These are phyloP conservation scores for Aurinia saxatilis DNA, from an alignment of 345 rosid genomes.

Conservation along the genomic window DNA sequence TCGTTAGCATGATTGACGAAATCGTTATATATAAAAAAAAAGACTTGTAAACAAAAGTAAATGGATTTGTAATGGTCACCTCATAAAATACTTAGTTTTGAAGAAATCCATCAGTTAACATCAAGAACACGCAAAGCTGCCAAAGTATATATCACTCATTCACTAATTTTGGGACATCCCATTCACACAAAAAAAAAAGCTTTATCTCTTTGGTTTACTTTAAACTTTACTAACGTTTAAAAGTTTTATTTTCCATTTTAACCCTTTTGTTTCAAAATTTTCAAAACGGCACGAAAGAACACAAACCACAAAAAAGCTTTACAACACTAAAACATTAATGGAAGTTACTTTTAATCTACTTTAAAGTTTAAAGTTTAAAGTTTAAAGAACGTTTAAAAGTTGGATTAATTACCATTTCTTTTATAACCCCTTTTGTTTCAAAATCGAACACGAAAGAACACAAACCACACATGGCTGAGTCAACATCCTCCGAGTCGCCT, in stretches of 20 bases:
- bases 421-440: too few species aligned
- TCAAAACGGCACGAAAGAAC: not conserved
- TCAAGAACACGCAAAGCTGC: not conserved
- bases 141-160: not conserved
- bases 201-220: not conserved
- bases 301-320: constrained; percentile 1
- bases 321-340: too few species aligned
- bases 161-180: not conserved
- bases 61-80: not conserved
- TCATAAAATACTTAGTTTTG: not conserved
- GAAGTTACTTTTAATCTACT: too few species aligned
- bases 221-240: constrained; percentile 9
- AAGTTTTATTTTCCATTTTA: not conserved
- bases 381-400: too few species aligned
- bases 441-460: too few species aligned
- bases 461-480: constrained; percentile 39
- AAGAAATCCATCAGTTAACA: not conserved
- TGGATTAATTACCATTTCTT: too few species aligned
- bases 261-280: not conserved
- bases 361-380: too few species aligned
- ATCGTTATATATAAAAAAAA: too few species aligned
- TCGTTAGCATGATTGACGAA: too few species aligned
- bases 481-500: constrained; percentile 25
- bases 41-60: too few species aligned
- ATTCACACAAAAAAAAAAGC: not conserved